Evolutionary conservation across 306 rosid genomes (phyloP).

Genomic region (Malus sieversii): DNA sequence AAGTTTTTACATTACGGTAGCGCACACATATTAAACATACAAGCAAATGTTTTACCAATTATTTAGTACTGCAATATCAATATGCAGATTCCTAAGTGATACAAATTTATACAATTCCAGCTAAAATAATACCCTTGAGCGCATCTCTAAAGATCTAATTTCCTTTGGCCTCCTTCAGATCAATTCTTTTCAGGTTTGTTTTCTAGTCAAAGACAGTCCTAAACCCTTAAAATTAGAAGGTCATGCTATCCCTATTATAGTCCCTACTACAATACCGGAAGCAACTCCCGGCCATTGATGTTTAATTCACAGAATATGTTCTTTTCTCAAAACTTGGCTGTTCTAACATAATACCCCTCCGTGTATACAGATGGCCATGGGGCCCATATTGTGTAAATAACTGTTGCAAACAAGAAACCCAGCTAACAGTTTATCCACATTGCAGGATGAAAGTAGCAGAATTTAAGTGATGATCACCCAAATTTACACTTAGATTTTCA

Average conservation of each 20-base stretch:
- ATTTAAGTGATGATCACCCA: neutral
- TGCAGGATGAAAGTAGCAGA: neutral
- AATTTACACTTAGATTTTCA: no score
- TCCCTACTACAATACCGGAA: neutral
- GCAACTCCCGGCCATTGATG: neutral
- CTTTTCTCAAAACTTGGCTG: neutral
- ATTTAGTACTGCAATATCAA: neutral
- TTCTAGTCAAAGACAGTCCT: neutral
- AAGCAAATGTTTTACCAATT: neutral
- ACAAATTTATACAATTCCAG: no score
- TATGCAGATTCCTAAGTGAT: neutral
- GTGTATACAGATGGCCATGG: no score
- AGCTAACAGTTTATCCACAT: neutral
- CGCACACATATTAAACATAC: neutral
- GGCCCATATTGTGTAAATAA: neutral
- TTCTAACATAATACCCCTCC: no score
- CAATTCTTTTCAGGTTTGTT: neutral
- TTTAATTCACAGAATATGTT: neutral
- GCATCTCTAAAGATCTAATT: neutral
- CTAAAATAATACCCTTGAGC: neutral
- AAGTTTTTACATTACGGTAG: neutral
- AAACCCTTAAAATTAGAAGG: neutral
- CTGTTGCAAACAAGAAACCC: neutral
- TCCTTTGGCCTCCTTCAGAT: neutral
- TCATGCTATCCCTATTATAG: neutral